Evolutionary conservation across 2,329 filamentous ascomycete species (phyloP), one percentile per base, ranked within the genome.

Genomic region (Colletotrichum horii): DNA sequence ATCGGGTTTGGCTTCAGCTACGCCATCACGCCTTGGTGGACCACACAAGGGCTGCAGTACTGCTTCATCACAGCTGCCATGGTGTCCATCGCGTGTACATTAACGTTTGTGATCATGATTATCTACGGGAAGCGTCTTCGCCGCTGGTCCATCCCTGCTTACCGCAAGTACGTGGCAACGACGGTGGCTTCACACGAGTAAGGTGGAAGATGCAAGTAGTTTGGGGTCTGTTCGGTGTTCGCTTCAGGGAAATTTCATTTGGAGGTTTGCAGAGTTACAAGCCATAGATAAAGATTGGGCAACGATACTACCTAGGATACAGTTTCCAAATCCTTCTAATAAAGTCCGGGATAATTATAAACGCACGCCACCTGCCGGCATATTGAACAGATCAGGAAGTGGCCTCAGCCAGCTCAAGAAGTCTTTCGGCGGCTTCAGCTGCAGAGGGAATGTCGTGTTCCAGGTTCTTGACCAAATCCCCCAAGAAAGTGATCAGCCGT

Each of bases 351-450:
- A 14, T 28, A 32, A n/a, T 4, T 0, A 30, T 8, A n/a, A 30
- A 16, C 19, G 28, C 2, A 4, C n/a, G 16, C 16, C 7, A 0
- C 0, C 26, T n/a, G 26, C 16, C 6, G 7, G 7, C 3, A 32
- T 8, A 60, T 5, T 30, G 6, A 30, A 30, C 8, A 30, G 7
- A 30, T 30, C 56, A 60, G 12, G 26, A 60, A n/a, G 56, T 60
- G 15, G 56, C 26, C 28, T 60, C 56, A n/a, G 56, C 56, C 2
- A 60, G 56, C 16, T 60, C 56, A 32, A 60, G 56, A 1, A 60
- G 56, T 1, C 56, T 32, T n/a, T 60, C 56, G 3, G 56, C 56
- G 16, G 56, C 56, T 16, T 60, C 56, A 26, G 56, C 19, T 32
- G 56, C 56, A n/a, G 56, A 32, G 2, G 56, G 56, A 2, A 60